phyloP scores from a whole-genome alignment of 169 alveolate species.

The Cryptosporidium ubiquitum region DNA sequence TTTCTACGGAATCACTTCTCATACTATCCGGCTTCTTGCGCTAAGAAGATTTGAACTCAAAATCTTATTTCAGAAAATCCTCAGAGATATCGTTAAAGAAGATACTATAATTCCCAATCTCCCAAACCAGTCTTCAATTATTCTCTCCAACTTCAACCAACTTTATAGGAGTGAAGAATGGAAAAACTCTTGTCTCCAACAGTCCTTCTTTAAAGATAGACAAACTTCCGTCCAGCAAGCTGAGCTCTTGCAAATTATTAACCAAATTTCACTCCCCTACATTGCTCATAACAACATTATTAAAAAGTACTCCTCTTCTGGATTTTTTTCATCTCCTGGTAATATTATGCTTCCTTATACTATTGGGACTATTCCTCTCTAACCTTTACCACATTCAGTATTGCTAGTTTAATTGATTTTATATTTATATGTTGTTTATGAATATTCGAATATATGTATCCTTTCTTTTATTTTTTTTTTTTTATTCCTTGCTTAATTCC shows the following conservation, averaged over 20 bases:
- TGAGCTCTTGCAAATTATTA: conserved; percentile 38
- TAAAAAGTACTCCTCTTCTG: conserved; percentile 53
- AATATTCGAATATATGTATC: not conserved
- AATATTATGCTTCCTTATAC: conserved; percentile 47
- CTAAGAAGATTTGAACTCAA: conserved; percentile 76
- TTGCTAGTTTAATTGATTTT: not conserved
- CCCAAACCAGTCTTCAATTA: not conserved
- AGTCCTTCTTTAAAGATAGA: not conserved
- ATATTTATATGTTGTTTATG: not conserved
- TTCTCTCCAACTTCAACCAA: not conserved
- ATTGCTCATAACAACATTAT: not conserved
- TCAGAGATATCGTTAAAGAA: conserved; percentile 47
- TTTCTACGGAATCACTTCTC: conserved; percentile 65
- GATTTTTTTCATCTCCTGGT: conserved; percentile 72
- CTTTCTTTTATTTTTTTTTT: not conserved
- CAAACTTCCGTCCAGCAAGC: not conserved
- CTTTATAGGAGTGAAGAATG: conserved; percentile 40
- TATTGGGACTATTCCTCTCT: conserved; percentile 56
- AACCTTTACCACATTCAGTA: not conserved
- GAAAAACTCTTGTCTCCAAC: conserved; percentile 21
- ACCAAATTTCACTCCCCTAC: conserved; percentile 51
- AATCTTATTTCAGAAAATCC: conserved; percentile 57
- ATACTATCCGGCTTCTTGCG: conserved; percentile 67
- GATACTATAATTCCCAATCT: conserved; percentile 16
- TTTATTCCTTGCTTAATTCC: too few species aligned